phyloP scores from a whole-genome alignment of 371 early-diverging fungal genomes.

The Haplosporangium sp. region DNA sequence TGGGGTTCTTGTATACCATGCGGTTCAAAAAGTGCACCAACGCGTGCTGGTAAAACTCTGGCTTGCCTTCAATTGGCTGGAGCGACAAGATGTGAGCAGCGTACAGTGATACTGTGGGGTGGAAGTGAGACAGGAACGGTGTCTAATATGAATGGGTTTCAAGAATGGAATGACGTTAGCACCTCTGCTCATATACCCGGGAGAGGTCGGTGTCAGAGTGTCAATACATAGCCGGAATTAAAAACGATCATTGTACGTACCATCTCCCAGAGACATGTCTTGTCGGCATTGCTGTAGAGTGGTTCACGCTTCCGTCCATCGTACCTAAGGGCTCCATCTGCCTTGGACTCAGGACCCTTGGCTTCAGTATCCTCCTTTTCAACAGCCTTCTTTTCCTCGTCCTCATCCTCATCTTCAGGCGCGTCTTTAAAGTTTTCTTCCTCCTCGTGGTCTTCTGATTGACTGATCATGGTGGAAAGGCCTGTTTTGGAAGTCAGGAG shows the following conservation, averaged over 20 bases:
- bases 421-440: constrained; percentile 67
- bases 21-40: constrained; percentile 94
- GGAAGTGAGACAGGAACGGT: constrained; percentile 84
- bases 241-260: constrained; percentile 52
- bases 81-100: constrained; percentile 78
- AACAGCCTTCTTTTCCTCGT: constrained; percentile 13
- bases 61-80: constrained; percentile 75
- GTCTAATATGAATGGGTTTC: constrained; percentile 47
- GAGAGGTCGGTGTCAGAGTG: not conserved
- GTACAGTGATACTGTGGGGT: constrained; percentile 90
- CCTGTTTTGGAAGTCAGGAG: constrained; percentile 64
- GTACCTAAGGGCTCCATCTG: constrained; percentile 63
- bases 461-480: constrained; percentile 69
- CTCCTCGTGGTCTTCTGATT: constrained; percentile 80
- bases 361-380: constrained; percentile 16
- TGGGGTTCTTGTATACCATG: constrained; percentile 96
- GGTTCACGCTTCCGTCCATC: constrained; percentile 93
- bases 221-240: not conserved
- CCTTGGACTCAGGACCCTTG: constrained; percentile 20
- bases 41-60: constrained; percentile 92
- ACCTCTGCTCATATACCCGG: not conserved
- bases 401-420: constrained; percentile 59
- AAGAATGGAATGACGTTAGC: not conserved
- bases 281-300: constrained; percentile 81
- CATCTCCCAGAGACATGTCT: constrained; percentile 92